Evolutionary conservation across 176 grass and related monocot genomes (phyloP).

Genomic region (Rhipidocladum racemiflorum): DNA sequence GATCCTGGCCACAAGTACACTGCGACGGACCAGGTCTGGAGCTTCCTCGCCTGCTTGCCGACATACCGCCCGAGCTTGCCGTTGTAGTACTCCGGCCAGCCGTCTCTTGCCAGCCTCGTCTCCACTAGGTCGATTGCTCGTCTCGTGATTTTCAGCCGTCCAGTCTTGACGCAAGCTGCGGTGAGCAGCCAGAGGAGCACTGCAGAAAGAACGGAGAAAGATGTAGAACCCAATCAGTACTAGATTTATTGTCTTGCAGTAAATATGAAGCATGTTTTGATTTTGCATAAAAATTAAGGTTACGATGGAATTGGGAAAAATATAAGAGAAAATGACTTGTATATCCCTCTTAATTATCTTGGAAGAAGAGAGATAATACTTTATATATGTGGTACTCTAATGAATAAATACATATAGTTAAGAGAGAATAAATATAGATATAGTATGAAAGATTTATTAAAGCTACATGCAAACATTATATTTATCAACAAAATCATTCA

Average conservation of each 20-base stretch:
- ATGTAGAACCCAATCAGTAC: neutral
- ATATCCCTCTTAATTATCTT: no score
- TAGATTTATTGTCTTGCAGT: neutral
- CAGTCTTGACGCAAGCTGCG: conserved; percentile 90
- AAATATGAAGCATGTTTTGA: no score
- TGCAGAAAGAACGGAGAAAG: conserved; percentile 3
- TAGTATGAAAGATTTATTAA: no score
- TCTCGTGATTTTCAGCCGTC: conserved; percentile 74
- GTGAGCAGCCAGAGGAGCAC: conserved; percentile 91
- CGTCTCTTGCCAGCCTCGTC: conserved; percentile 66
- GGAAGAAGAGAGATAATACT: no score
- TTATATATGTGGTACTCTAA: no score
- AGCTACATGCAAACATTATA: no score
- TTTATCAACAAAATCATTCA: no score
- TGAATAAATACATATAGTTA: no score
- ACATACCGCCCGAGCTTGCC: conserved; percentile 73
- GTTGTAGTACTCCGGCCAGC: conserved; percentile 96
- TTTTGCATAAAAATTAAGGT: no score
- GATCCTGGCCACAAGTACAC: conserved; percentile 95
- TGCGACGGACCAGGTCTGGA: conserved; percentile 90
- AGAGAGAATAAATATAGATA: no score
- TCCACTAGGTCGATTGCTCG: conserved; percentile 66
- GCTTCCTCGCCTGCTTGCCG: conserved; percentile 90
- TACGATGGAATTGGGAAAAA: no score
- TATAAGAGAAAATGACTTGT: no score